phyloP scores from a whole-genome alignment of 2,329 filamentous ascomycete genomes.

The Kalmusia sp. region DNA sequence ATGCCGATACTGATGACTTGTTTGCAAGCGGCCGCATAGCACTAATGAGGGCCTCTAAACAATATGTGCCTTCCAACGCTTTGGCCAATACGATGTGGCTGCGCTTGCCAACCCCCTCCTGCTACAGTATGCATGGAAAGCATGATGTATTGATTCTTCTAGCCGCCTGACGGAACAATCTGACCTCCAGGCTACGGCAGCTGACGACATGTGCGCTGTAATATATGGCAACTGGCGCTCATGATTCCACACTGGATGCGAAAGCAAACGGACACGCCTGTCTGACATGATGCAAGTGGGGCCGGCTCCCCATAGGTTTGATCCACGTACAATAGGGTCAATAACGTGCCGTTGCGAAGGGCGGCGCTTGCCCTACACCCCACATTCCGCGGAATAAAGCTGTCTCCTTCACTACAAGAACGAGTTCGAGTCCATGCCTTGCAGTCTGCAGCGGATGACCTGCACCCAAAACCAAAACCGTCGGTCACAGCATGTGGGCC shows the following conservation, averaged over 20 bases:
- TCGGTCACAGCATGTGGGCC: constrained; percentile 24
- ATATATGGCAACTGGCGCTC: background rate
- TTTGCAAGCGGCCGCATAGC: constrained; percentile 8
- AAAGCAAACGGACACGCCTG: background rate
- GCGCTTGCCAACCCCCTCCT: constrained; percentile 10
- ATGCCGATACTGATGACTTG: constrained; percentile 6
- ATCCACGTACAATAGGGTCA: background rate
- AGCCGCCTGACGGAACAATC: background rate
- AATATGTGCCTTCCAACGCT: constrained; percentile 14
- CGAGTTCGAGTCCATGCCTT: background rate
- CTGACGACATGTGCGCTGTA: background rate
- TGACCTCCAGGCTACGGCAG: background rate
- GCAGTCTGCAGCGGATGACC: constrained; percentile 1
- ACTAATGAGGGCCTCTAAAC: constrained; percentile 13
- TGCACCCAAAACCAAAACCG: constrained; percentile 24
- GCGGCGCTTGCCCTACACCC: background rate
- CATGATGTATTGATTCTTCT: background rate
- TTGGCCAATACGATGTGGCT: constrained; percentile 12
- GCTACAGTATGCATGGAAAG: constrained; percentile 1
- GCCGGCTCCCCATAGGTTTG: background rate
- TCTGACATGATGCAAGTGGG: background rate
- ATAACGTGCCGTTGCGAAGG: background rate
- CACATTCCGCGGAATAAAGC: background rate
- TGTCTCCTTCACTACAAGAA: background rate
- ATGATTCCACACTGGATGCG: background rate